Evolutionary conservation across 495 filamentous ascomycete species (phyloP), one percentile per base, ranked within the genome.

Genomic region (Viridothelium virens): DNA sequence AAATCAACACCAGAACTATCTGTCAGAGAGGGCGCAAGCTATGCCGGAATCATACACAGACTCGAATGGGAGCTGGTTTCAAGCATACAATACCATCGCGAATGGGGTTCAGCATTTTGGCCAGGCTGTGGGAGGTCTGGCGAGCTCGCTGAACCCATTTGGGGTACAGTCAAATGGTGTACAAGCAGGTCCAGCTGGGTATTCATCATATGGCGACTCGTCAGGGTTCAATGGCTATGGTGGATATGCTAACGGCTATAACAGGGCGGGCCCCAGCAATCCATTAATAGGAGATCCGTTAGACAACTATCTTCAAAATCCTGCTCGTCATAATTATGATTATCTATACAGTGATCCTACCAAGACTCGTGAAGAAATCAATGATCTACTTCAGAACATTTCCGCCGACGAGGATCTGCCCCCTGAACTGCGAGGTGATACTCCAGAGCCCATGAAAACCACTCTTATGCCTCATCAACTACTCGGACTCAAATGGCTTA

Each of bases 381-480:
- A 71, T 11, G 66, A 67, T 12, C 68, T 78, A 25, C 70, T 79
- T 12, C 70, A 66, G 38, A 77, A 77, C 65, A 78, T 78, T 50
- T 44, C 69, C 37, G 74, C 74, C 5, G 72, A 76, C 39, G 76
- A 79, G 36, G 77, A 77, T 12, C 38, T 76, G 44, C 76, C 74
- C 0, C 65, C 68, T 38, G 68, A 77, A 18, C 47, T 68, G 2
- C 76, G 76, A 3, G 70, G 75, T 16, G 68, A 71, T 37, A 94
- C 89, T 0, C 92, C 92, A 0, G 79, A 82, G 31, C 87, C 82
- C 2, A 83, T 96, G 73, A 83, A 77, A n/a, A 86, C 84, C 61
- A 78, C 81, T 1, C 77, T 96, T 3, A 87, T 92, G 78, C 83
- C 89, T 56, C 92, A 96, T 71, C 92, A 96, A 73, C 90, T 91